Percentiles rank a stretch among this genome's conserved stretches.
phyloP scores from a whole-genome alignment of 306 rosid genomes.

The Fagus sylvatica region DNA sequence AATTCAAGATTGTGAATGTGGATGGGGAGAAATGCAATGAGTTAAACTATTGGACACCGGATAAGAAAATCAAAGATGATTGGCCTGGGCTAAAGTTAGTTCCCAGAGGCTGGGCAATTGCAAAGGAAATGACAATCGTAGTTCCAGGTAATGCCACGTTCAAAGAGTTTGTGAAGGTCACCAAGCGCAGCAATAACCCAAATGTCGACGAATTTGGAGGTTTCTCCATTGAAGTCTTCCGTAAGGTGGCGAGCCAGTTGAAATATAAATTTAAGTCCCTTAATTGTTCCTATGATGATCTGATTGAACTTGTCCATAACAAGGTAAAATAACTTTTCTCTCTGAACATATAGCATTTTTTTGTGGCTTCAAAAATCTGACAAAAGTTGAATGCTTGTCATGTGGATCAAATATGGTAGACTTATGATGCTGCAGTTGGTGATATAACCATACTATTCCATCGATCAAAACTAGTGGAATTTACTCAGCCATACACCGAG shows the following conservation, averaged over 20 bases:
- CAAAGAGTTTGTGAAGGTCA: conserved; percentile 53
- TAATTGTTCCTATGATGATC: conserved; percentile 38
- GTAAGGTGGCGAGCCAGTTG: conserved; percentile 24
- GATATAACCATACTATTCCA: conserved; percentile 54
- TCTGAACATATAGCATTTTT: not conserved
- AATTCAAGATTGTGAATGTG: conserved; percentile 52
- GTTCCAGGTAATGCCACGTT: conserved; percentile 57
- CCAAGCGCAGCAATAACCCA: conserved; percentile 19
- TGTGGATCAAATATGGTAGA: conserved; percentile 40
- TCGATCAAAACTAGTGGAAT: conserved; percentile 53
- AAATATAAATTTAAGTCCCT: conserved; percentile 26
- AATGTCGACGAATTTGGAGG: conserved; percentile 37
- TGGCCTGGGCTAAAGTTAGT: conserved; percentile 53
- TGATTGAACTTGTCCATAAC: conserved; percentile 55
- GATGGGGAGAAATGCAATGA: not conserved
- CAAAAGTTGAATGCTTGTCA: not conserved
- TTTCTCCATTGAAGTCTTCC: conserved; percentile 55
- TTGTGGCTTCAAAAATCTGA: conserved; percentile 21
- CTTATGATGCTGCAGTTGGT: conserved; percentile 58
- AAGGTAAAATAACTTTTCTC: conserved; percentile 39
- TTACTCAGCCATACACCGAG: conserved; percentile 61
- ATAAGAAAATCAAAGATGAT: not conserved
- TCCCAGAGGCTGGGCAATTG: conserved; percentile 73
- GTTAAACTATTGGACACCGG: not conserved
- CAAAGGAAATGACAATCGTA: conserved; percentile 55